phyloP scores from a whole-genome alignment of 2,329 filamentous ascomycete genomes.

The Sarocladiaceae sp. region DNA sequence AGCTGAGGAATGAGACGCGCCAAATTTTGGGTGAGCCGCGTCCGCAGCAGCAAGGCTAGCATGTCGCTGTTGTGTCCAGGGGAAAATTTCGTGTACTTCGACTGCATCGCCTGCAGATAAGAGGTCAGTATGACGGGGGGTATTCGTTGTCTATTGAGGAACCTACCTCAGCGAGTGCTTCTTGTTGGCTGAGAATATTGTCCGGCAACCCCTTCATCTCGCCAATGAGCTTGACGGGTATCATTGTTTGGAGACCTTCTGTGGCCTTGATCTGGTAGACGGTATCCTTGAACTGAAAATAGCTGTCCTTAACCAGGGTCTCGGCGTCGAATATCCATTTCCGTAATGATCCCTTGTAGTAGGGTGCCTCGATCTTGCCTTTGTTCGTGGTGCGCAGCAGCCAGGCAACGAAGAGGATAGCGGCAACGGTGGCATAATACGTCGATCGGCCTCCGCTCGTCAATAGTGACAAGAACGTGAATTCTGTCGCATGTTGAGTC shows the following conservation, averaged over 20 bases:
- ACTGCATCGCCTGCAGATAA: slow-evolving; percentile 21
- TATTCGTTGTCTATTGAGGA: not conserved
- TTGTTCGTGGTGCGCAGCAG: slow-evolving; percentile 1
- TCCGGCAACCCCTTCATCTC: slow-evolving; percentile 13
- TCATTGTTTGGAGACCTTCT: slow-evolving; percentile 41
- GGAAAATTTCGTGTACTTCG: slow-evolving; percentile 33
- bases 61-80: slow-evolving; percentile 40
- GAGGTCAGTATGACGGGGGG: not conserved
- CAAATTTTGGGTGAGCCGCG: slow-evolving; percentile 39
- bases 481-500: not conserved
- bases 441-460: not conserved
- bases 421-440: slow-evolving; percentile 1
- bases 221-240: slow-evolving; percentile 29
- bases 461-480: not conserved
- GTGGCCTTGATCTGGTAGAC: slow-evolving; percentile 46
- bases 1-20: slow-evolving; percentile 34
- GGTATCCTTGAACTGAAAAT: slow-evolving; percentile 42
- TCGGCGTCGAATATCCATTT: slow-evolving; percentile 48
- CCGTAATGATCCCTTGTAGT: slow-evolving; percentile 40
- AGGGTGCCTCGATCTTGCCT: slow-evolving; percentile 30
- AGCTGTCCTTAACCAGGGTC: slow-evolving; percentile 40
- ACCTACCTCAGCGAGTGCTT: slow-evolving; percentile 11
- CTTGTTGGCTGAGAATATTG: slow-evolving; percentile 11
- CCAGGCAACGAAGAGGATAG: not conserved
- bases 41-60: slow-evolving; percentile 36